These are phyloP conservation scores for Gossypium bickii DNA, from an alignment of 345 rosid species.

Conservation along the genomic window DNA sequence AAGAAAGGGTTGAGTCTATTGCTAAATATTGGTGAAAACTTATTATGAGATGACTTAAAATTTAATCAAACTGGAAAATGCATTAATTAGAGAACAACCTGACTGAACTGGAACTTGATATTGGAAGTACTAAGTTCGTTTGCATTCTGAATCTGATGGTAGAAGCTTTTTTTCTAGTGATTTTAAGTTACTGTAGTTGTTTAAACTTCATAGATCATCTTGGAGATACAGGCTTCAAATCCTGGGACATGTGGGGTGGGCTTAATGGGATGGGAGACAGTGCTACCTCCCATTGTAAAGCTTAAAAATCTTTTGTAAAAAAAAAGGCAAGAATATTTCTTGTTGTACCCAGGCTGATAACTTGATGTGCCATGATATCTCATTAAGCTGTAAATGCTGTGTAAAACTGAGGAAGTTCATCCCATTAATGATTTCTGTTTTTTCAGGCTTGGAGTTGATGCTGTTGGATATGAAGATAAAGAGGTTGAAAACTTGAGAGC, in stretches of 20 bases:
- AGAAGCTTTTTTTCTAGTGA: not conserved
- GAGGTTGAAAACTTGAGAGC: conserved; percentile 42
- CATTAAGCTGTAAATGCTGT: not conserved
- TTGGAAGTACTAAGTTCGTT: no score
- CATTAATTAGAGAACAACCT: not conserved
- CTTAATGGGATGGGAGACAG: no score
- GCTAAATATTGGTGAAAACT: not conserved
- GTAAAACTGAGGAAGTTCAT: not conserved
- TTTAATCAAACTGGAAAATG: not conserved
- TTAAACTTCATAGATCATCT: not conserved
- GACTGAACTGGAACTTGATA: not conserved
- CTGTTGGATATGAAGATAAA: conserved; percentile 51
- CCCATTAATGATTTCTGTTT: not conserved
- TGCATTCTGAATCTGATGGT: not conserved
- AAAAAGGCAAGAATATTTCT: not conserved
- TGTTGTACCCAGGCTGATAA: not conserved
- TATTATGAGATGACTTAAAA: not conserved
- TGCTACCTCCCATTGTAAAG: no score
- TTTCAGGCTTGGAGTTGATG: conserved; percentile 59
- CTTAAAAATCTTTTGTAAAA: not conserved
- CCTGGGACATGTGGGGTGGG: not conserved
- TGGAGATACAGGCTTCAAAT: not conserved
- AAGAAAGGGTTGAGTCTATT: not conserved
- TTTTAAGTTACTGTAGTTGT: not conserved
- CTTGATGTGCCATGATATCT: not conserved